A percentile compares a stretch with the other conserved stretches of the same genome.
These are phyloP conservation scores for Phytopythium litorale DNA, from an alignment of 352 stramenopile genomes.

Conservation along the genomic window DNA sequence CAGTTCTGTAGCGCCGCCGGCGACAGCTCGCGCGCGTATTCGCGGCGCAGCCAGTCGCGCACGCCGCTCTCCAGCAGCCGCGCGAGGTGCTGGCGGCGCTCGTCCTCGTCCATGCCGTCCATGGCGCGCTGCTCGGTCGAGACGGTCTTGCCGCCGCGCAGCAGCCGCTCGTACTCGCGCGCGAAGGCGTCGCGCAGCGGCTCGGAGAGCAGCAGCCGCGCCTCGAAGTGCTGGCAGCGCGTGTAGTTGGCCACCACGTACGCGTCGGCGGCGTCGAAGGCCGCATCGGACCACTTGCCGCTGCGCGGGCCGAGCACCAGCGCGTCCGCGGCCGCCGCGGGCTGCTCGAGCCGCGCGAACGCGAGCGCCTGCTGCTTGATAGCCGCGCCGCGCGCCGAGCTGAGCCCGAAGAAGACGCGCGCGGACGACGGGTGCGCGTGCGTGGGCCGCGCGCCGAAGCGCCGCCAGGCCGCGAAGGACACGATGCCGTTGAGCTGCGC, in stretches of 20 bases:
- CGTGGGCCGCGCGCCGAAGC: slow-evolving; percentile 42
- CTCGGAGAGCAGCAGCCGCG: slow-evolving; percentile 21
- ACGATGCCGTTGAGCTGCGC: slow-evolving; percentile 85
- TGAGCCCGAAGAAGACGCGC: slow-evolving; percentile 53
- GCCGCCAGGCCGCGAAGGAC: slow-evolving; percentile 71
- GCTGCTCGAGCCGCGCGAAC: slow-evolving; percentile 53
- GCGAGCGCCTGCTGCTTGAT: slow-evolving; percentile 75
- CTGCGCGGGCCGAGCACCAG: slow-evolving; percentile 19
- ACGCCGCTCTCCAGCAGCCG: slow-evolving; percentile 41
- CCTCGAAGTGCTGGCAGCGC: slow-evolving; percentile 46
- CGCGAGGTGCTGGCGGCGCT: slow-evolving; percentile 29
- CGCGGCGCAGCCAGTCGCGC: slow-evolving; percentile 51
- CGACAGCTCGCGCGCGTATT: slow-evolving; percentile 13
- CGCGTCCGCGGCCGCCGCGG: slow-evolving; percentile 15
- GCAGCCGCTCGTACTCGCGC: slow-evolving; percentile 39
- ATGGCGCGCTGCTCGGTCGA: slow-evolving; percentile 35
- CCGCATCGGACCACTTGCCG: slow-evolving; percentile 39
- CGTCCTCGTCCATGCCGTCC: slow-evolving; percentile 25
- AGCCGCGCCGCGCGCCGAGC: slow-evolving; percentile 22
- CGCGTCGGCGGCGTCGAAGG: slow-evolving; percentile 75
- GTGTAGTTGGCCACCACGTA: slow-evolving; percentile 80
- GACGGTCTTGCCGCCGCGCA: slow-evolving; percentile 25
- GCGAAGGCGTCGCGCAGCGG: slow-evolving; percentile 34
- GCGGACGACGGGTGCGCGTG: slow-evolving; percentile 77
- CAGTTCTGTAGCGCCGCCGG: background rate